Percentiles rank a stretch among this genome's conserved stretches.
phyloP scores from a whole-genome alignment of 495 filamentous ascomycete species.

The Pyrenula massariospora region DNA sequence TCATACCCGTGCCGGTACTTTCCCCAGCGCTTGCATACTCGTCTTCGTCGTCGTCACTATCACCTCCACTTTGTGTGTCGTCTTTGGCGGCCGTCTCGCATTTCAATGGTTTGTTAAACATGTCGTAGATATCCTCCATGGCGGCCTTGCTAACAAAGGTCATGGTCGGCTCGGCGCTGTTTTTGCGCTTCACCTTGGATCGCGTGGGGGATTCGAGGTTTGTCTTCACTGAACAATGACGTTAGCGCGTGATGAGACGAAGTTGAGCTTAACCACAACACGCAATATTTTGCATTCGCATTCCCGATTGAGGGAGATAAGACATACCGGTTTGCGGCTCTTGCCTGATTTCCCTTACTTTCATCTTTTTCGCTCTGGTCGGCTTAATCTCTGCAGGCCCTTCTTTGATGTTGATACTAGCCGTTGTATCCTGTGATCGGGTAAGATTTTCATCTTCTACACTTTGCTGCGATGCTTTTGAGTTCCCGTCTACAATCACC shows the following conservation, averaged over 20 bases:
- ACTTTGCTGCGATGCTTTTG: slow-evolving; percentile 5
- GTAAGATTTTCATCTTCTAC: slow-evolving; percentile 1
- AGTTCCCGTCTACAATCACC: slow-evolving; percentile 12
- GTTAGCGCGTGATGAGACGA: slow-evolving; percentile 6
- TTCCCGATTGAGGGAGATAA: neutral
- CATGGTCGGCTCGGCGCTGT: slow-evolving; percentile 80
- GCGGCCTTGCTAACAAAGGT: slow-evolving; percentile 91
- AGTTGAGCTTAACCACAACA: neutral
- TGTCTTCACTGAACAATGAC: slow-evolving; percentile 51
- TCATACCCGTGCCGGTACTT: slow-evolving; percentile 64
- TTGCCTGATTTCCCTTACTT: slow-evolving; percentile 59
- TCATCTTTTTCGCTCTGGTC: slow-evolving; percentile 49
- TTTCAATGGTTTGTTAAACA: slow-evolving; percentile 87
- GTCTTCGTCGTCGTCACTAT: slow-evolving; percentile 53
- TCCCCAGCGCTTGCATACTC: slow-evolving; percentile 76
- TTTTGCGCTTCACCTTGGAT: slow-evolving; percentile 59
- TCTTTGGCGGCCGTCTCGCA: slow-evolving; percentile 28
- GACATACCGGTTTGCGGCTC: slow-evolving; percentile 75
- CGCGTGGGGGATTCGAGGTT: slow-evolving; percentile 80
- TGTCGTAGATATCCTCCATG: slow-evolving; percentile 91
- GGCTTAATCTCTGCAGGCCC: slow-evolving; percentile 21
- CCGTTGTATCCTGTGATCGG: neutral
- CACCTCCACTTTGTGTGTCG: slow-evolving; percentile 29
- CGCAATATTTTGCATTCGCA: too few species aligned
- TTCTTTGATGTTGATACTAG: slow-evolving; percentile 15